phyloP scores from a whole-genome alignment of 129 eudicot genomes.

The Arctium lappa region DNA sequence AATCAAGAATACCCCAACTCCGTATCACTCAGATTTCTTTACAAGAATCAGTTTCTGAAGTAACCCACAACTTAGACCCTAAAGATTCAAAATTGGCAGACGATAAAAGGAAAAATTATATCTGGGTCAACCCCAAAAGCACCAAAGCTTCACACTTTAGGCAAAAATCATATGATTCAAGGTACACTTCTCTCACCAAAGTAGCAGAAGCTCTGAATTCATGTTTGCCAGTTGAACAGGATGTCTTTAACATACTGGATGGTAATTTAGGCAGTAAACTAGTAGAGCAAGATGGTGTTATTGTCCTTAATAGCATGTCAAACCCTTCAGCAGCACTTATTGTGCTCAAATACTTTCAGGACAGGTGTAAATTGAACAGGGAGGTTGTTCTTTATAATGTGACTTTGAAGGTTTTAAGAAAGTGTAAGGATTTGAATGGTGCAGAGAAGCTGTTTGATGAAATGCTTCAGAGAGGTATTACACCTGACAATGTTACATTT shows the following conservation, averaged over 20 bases:
- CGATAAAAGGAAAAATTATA: slow-evolving; percentile 7
- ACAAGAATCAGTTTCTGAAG: slow-evolving; percentile 43
- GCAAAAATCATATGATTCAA: slow-evolving; percentile 54
- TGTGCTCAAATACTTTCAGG: slow-evolving; percentile 53
- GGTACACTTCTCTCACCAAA: slow-evolving; percentile 54
- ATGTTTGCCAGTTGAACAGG: slow-evolving; percentile 42
- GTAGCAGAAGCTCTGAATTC: slow-evolving; percentile 57
- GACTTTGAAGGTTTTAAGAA: slow-evolving; percentile 71
- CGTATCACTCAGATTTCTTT: slow-evolving; percentile 40
- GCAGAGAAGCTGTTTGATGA: slow-evolving; percentile 75
- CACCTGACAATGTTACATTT: slow-evolving; percentile 78
- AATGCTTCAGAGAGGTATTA: slow-evolving; percentile 70
- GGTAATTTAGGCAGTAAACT: slow-evolving; percentile 35
- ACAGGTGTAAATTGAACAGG: slow-evolving; percentile 27
- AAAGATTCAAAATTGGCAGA: slow-evolving; percentile 15
- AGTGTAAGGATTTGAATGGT: slow-evolving; percentile 54
- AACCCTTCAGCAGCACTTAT: slow-evolving; percentile 44
- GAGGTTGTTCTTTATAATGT: slow-evolving; percentile 74
- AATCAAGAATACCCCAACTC: slow-evolving; percentile 29
- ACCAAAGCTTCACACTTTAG: slow-evolving; percentile 52
- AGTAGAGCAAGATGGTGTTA: slow-evolving; percentile 74
- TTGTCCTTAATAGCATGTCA: slow-evolving; percentile 66
- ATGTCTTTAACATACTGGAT: slow-evolving; percentile 32
- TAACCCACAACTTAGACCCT: slow-evolving; percentile 26
- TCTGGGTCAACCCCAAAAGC: slow-evolving; percentile 94